Base-by-base conservation (phyloP, 2,329 filamentous ascomycete genomes). In the Pseudogymnoascus destructans region DNA sequence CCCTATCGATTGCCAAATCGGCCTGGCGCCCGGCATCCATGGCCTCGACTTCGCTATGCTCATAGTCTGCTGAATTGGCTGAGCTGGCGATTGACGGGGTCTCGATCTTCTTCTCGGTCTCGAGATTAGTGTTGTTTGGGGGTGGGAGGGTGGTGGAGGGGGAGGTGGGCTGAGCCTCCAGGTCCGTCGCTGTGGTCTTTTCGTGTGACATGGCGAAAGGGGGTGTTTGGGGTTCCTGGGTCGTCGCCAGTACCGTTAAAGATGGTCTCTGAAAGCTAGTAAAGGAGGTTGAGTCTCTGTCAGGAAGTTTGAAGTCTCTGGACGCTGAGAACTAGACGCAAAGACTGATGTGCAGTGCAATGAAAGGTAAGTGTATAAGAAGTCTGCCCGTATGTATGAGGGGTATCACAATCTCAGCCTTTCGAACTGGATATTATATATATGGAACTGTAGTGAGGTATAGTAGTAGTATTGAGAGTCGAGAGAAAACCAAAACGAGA, bases 41-140 rank as follows among this genome's bases (percentile, higher is more conserved):
- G 33, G 60, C 57, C 58, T 68, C 66, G 5, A 65, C 63, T 30
- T 66, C 64, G 32, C 66, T 64, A 56, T 67, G 66, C 13, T 63
- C 65, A 7, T 57, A 57, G 33, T 68, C 67, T 19, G 65, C 46
- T 3, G 46, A 57, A 35, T 67, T 66, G 11, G 65, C 8, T 6
- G 52, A 55, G 52, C 52, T 35, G 17, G 15, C 7, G 25, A 13
- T 30, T 9, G 52, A 55, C 2, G 13, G 9, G 5, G 32, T 33
- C 52, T 32, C 32, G 27, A 35, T 7, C 9, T 35, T 6, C 8
- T 35, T 55, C 52, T 55, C 52, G 4, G 15, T 9, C 52, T 55
- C 52, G 1, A 55, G 52, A 5, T 55, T 15, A 32, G 27, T 35
- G 27, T 32, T 32, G 52, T 55, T 55, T 55, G 52, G 52, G 33